Conservation (phyloP, 306 rosid species). For the Acacia acuminata region DNA sequence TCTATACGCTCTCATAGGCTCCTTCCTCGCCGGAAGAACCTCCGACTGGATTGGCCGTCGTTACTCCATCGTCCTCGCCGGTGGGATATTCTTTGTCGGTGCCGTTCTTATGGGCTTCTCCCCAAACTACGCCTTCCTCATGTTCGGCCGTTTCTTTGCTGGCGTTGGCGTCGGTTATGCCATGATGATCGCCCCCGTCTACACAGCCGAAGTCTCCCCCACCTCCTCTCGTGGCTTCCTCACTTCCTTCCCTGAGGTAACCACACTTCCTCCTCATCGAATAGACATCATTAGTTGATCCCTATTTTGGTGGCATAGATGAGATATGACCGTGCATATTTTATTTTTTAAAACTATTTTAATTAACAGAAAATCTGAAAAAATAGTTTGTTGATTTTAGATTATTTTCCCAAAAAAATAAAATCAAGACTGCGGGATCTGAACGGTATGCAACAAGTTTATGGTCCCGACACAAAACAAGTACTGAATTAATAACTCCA, state of each 20-base stretch:
- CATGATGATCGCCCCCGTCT: conserved; percentile 80
- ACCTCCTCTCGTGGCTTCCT: conserved; percentile 83
- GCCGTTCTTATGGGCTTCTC: conserved; percentile 87
- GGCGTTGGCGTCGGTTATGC: conserved; percentile 88
- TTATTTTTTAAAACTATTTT: too few species aligned
- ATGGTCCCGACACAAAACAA: too few species aligned
- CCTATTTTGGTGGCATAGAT: too few species aligned
- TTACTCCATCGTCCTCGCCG: conserved; percentile 70
- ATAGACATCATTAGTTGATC: too few species aligned
- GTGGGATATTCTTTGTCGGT: conserved; percentile 66
- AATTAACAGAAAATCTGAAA: too few species aligned
- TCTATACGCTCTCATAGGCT: conserved; percentile 66
- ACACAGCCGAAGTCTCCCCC: conserved; percentile 83
- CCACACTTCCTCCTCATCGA: too few species aligned
- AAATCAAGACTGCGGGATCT: too few species aligned
- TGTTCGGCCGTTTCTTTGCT: conserved; percentile 86
- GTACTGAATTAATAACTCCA: too few species aligned
- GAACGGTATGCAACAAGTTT: too few species aligned
- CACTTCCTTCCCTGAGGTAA: conserved; percentile 77
- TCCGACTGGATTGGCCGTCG: conserved; percentile 96
- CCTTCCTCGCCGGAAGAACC: conserved; percentile 71
- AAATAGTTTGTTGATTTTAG: too few species aligned
- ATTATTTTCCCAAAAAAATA: too few species aligned
- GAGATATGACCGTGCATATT: too few species aligned
- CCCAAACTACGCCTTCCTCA: conserved; percentile 72